A percentile compares a stretch with the other conserved stretches of the same genome.
Conservation (phyloP, 1,284 basidiomycete genomes). For the Chondrostereum purpureum region DNA sequence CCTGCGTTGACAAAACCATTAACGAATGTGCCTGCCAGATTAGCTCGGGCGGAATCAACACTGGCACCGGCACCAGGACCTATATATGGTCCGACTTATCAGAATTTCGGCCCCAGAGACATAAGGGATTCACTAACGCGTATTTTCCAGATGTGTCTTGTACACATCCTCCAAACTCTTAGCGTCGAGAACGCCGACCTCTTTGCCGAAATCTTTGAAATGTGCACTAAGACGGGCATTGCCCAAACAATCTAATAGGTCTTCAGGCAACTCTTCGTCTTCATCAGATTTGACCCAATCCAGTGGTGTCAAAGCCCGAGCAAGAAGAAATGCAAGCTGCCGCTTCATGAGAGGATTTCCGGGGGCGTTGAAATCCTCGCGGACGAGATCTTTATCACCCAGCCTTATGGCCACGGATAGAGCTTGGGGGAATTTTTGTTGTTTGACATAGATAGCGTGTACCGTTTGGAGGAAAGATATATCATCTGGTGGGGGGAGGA, state of each 20-base stretch:
- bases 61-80: constrained; percentile 60
- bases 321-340: constrained; percentile 92
- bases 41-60: constrained; percentile 91
- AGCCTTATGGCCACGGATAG: constrained; percentile 85
- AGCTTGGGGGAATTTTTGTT: constrained; percentile 89
- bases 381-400: constrained; percentile 76
- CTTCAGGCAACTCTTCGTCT: constrained; percentile 54
- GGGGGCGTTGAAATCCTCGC: constrained; percentile 82
- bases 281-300: constrained; percentile 73
- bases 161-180: constrained; percentile 96
- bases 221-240: constrained; percentile 79
- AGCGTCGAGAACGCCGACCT: constrained; percentile 86
- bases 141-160: constrained; percentile 92
- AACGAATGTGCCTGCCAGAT: constrained; percentile 95
- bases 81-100: too few species aligned
- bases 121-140: constrained; percentile 45
- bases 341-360: constrained; percentile 90
- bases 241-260: constrained; percentile 80
- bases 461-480: constrained; percentile 85
- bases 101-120: background rate
- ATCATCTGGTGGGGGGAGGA: constrained; percentile 93
- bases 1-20: constrained; percentile 99
- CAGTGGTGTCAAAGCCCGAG: constrained; percentile 86
- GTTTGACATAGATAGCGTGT: constrained; percentile 85
- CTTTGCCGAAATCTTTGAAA: constrained; percentile 93